Evolutionary conservation across 352 stramenopile genomes (phyloP), one percentile per base, ranked within the genome.

Genomic region (Globisporangium viniferum): DNA sequence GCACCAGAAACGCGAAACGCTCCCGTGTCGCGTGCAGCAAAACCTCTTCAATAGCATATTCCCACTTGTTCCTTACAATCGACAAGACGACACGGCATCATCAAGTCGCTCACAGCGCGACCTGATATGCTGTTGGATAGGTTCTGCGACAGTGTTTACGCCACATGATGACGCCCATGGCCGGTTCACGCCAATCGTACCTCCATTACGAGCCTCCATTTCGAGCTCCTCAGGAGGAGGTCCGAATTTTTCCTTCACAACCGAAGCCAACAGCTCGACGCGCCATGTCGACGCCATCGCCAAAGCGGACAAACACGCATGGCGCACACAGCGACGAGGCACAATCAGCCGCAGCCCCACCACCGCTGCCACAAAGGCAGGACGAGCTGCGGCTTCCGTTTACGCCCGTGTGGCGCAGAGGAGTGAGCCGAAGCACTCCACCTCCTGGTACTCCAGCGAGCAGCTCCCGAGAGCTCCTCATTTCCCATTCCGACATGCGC

Each of bases 111-210:
- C 12, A 22, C 7, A 3, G 24, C 1, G 36, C 5, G 18, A 39
- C 5, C 14, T 18, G 10, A 20, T 24, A 64, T 56, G 41, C 59
- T 64, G 2, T 64, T 56, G 1, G 2, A 18, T 27, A 31, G 59
- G 59, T 15, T 56, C 9, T 51, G 20, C 2, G 24, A 31, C 36
- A 54, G n/a, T 14, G 59, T 64, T 64, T 64, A 64, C 59, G 59
- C 14, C 59, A 22, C 18, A 7, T 29, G 51, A 44, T 64, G 44
- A 64, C 59, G 59, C 59, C 59, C 36, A 20, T 6, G 22, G 5
- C 24, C 12, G 10, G 20, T 41, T 31, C 31, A 31, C 46, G 59
- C 46, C 59, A 64, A 27, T 41, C 15, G 48, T 22, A 57, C 59
- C 59, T 31, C 39, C 56, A 49, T 20, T 0, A 41, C 36, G 9